Conservation (phyloP, 805 yeast species). For the Zygoascus flipseniorum region DNA sequence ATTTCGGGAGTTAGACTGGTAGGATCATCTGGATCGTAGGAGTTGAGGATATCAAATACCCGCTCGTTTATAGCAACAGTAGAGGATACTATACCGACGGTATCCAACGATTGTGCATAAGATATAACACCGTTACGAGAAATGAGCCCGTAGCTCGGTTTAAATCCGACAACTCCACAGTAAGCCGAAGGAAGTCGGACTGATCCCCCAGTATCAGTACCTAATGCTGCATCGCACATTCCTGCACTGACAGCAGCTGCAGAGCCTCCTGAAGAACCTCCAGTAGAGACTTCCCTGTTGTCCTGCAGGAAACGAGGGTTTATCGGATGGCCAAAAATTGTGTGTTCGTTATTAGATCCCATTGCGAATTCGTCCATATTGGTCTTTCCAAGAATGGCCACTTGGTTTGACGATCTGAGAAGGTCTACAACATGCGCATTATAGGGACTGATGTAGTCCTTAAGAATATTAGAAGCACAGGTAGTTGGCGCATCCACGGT, state of each 20-base stretch:
- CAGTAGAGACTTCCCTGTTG: conserved; percentile 39
- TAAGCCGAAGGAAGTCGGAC: conserved; percentile 87
- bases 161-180: conserved; percentile 77
- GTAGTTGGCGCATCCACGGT: conserved; percentile 63
- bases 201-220: conserved; percentile 98
- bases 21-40: conserved; percentile 68
- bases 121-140: conserved; percentile 90
- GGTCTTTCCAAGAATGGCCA: conserved; percentile 57
- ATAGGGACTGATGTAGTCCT: conserved; percentile 61
- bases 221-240: conserved; percentile 66
- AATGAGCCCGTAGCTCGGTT: conserved; percentile 87
- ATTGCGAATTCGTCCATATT: conserved; percentile 97
- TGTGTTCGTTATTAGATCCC: conserved; percentile 49
- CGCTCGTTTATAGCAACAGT: conserved; percentile 35
- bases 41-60: conserved; percentile 51
- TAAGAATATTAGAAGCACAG: conserved; percentile 62
- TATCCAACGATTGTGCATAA: conserved; percentile 90
- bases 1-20: conserved; percentile 37
- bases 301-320: conserved; percentile 37
- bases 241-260: conserved; percentile 84
- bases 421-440: conserved; percentile 63
- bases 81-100: conserved; percentile 75
- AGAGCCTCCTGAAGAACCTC: conserved; percentile 95
- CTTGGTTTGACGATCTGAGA: conserved; percentile 45
- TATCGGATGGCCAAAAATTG: conserved; percentile 26